phyloP scores from a whole-genome alignment of 2,329 filamentous ascomycete species.

The Botryotinia narcissicola region DNA sequence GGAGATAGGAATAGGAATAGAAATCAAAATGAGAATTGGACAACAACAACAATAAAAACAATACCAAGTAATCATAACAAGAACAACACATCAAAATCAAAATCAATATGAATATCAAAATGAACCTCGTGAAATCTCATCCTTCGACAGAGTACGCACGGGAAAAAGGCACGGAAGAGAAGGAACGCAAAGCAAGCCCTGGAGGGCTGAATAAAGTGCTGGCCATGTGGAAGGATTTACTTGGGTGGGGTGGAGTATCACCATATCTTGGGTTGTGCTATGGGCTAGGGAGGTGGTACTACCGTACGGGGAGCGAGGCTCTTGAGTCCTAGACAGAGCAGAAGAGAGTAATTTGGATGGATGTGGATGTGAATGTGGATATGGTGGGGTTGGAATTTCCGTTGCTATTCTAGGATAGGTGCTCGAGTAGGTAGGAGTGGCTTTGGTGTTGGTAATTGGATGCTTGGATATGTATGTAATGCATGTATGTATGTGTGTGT shows the following conservation, averaged over 20 bases:
- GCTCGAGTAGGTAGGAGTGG: too few relatives aligned
- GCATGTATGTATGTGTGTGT: too few relatives aligned
- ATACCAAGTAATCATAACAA: too few relatives aligned
- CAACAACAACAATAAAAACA: neutral
- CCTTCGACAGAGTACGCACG: too few relatives aligned
- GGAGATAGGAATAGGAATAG: neutral
- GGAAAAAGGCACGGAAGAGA: neutral
- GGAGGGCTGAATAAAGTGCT: neutral
- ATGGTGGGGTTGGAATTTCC: neutral
- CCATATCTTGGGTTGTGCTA: too few relatives aligned
- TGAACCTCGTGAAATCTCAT: too few relatives aligned
- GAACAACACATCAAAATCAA: neutral
- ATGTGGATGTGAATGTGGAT: neutral
- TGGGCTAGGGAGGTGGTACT: too few relatives aligned
- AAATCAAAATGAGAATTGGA: neutral
- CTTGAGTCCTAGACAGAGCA: too few relatives aligned
- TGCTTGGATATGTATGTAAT: too few relatives aligned
- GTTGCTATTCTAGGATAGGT: neutral
- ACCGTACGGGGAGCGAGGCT: too few relatives aligned
- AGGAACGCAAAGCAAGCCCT: neutral
- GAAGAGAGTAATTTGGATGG: neutral
- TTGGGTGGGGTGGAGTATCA: neutral
- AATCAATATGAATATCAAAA: too few relatives aligned
- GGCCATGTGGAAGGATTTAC: constrained; percentile 8
- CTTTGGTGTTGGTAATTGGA: too few relatives aligned